phyloP scores from a whole-genome alignment of 352 stramenopile species.

The Pythium dissimile region DNA sequence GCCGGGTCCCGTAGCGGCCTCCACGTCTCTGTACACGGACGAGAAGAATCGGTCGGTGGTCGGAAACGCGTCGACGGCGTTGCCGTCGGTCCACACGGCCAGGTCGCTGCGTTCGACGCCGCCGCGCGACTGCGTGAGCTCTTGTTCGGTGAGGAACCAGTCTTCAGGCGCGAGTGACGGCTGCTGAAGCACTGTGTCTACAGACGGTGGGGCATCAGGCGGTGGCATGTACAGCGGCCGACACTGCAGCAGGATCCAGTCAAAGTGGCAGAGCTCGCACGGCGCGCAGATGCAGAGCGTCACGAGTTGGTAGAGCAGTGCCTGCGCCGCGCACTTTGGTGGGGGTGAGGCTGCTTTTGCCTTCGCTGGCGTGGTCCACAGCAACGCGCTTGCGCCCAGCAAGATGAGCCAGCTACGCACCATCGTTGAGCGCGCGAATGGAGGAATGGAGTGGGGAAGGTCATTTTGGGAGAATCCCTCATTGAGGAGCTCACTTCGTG shows the following conservation, averaged over 20 bases:
- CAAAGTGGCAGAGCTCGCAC: slow-evolving; percentile 28
- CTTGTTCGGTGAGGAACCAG: slow-evolving; percentile 31
- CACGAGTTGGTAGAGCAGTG: slow-evolving; percentile 20
- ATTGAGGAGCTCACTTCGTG: no score
- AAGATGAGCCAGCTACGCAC: no score
- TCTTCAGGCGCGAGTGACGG: slow-evolving; percentile 19
- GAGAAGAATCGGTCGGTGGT: slow-evolving; percentile 29
- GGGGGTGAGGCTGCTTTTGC: no score
- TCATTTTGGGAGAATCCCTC: no score
- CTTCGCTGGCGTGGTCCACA: no score
- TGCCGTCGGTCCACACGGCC: slow-evolving; percentile 14
- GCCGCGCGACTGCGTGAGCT: slow-evolving; percentile 25
- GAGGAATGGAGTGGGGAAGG: no score
- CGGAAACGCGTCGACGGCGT: slow-evolving; percentile 23
- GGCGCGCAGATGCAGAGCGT: slow-evolving; percentile 31
- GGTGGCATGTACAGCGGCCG: neutral
- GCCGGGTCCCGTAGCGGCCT: neutral
- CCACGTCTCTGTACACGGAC: slow-evolving; percentile 25
- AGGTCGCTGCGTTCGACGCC: slow-evolving; percentile 23
- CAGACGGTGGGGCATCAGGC: neutral
- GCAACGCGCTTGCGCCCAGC: no score
- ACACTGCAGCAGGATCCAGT: slow-evolving; percentile 19
- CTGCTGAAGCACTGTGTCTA: slow-evolving; percentile 18
- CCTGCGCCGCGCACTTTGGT: slow-evolving; percentile 3
- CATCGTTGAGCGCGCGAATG: no score